These are phyloP conservation scores for Alternaria brassicicola DNA, from an alignment of 2,329 filamentous ascomycete genomes.

Conservation along the genomic window DNA sequence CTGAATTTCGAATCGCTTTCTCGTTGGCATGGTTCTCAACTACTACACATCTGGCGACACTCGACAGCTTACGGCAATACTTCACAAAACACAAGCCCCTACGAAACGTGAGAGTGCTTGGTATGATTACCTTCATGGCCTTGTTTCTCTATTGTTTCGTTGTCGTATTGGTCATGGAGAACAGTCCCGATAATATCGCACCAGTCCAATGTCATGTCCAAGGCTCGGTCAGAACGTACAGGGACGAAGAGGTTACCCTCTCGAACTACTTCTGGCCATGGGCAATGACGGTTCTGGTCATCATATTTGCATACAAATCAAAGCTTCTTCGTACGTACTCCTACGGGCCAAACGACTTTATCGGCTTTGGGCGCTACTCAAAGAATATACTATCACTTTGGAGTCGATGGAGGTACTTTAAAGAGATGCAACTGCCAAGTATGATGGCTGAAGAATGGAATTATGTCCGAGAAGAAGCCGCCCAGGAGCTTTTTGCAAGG, in stretches of 20 bases:
- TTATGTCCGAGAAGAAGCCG: neutral
- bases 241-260: neutral
- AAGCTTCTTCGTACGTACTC: neutral
- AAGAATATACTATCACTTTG: neutral
- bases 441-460: neutral
- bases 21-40: conserved; percentile 33
- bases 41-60: conserved; percentile 30
- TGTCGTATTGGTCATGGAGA: neutral
- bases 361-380: neutral
- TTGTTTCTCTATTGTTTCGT: neutral
- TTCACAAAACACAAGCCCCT: conserved; percentile 13
- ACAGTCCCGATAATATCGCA: neutral
- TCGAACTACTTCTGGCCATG: neutral
- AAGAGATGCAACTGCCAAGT: neutral
- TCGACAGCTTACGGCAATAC: conserved; percentile 23
- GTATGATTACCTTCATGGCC: conserved; percentile 12
- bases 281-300: conserved; percentile 1
- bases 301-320: conserved; percentile 1
- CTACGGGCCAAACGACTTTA: neutral
- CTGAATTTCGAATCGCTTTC: conserved; percentile 23
- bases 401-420: neutral
- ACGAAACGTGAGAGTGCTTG: conserved; percentile 18
- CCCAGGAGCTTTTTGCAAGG: neutral
- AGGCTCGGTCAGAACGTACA: neutral
- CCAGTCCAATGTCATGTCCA: neutral